Evolutionary conservation across 2,329 filamentous ascomycete genomes (phyloP).

Genomic region (Trichoderma cornu-damae): DNA sequence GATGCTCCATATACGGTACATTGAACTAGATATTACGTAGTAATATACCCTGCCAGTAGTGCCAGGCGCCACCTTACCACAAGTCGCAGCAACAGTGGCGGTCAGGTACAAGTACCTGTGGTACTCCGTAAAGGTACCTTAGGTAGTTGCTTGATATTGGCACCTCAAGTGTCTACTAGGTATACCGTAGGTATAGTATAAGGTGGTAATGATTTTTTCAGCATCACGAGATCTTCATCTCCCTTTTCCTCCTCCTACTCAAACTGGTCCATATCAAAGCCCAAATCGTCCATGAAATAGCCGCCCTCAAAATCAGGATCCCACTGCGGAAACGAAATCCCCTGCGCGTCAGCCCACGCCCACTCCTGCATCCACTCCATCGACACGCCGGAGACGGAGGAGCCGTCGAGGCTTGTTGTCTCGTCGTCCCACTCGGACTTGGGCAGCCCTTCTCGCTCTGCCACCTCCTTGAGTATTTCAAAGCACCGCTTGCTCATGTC

Average conservation of each 20-base stretch:
- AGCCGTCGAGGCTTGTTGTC: slow-evolving; percentile 10
- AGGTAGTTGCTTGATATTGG: no score
- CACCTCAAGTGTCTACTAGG: no score
- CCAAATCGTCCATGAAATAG: slow-evolving; percentile 5
- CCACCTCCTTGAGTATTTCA: slow-evolving; percentile 33
- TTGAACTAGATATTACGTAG: no score
- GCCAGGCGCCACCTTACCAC: no score
- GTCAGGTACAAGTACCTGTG: no score
- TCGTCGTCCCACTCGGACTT: slow-evolving; percentile 20
- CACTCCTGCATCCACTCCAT: slow-evolving; percentile 29
- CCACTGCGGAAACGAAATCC: slow-evolving; percentile 21
- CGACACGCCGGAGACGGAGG: slow-evolving; percentile 18
- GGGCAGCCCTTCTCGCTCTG: slow-evolving; percentile 27
- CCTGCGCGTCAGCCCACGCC: slow-evolving; percentile 26
- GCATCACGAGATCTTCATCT: background rate
- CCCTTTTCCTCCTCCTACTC: background rate
- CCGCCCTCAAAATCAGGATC: slow-evolving; percentile 5
- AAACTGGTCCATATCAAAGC: background rate
- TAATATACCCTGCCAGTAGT: no score
- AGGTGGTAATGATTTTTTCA: background rate
- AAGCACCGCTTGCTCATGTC: slow-evolving; percentile 29
- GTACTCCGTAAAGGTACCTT: no score
- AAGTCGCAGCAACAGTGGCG: no score
- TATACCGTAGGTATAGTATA: background rate
- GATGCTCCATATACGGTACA: no score